Evolutionary conservation across 2,329 filamentous ascomycete genomes (phyloP).

Genomic region (Colletotrichum costaricense): DNA sequence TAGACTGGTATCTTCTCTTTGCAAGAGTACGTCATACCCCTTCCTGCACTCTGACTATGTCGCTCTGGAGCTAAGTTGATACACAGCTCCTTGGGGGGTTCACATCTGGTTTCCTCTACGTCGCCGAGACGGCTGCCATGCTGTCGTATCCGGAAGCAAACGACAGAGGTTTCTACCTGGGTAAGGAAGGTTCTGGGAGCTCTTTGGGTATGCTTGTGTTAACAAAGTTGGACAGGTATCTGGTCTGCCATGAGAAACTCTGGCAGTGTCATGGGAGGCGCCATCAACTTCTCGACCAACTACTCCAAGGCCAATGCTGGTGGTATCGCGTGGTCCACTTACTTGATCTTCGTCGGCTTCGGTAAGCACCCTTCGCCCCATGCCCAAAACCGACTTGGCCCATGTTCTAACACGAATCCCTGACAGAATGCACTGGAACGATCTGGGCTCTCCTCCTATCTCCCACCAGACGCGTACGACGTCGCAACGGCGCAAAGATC

Average conservation of each 20-base stretch:
- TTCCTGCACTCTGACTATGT: no score
- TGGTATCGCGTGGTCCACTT: slow-evolving; percentile 42
- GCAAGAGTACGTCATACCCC: slow-evolving; percentile 35
- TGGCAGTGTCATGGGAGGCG: slow-evolving; percentile 53
- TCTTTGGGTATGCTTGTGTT: background rate
- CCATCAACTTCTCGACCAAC: slow-evolving; percentile 60
- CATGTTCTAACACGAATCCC: background rate
- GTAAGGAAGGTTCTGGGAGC: background rate
- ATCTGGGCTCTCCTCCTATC: slow-evolving; percentile 43
- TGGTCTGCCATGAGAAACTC: slow-evolving; percentile 41
- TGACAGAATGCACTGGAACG: slow-evolving; percentile 40
- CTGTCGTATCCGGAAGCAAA: slow-evolving; percentile 37
- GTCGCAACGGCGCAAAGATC: slow-evolving; percentile 42
- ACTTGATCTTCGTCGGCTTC: slow-evolving; percentile 44
- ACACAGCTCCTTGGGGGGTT: slow-evolving; percentile 28
- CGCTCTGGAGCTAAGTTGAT: background rate
- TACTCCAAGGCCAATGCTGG: slow-evolving; percentile 38
- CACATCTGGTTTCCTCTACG: slow-evolving; percentile 41
- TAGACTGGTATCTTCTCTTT: slow-evolving; percentile 46
- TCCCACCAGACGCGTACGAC: slow-evolving; percentile 42
- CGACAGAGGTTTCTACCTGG: slow-evolving; percentile 35
- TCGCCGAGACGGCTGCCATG: slow-evolving; percentile 43
- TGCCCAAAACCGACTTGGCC: background rate
- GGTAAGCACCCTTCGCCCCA: slow-evolving; percentile 7
- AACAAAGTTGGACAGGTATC: slow-evolving; percentile 30